These are phyloP conservation scores for Scutellaria minor DNA, from an alignment of 257 asterid species.

Conservation along the genomic window DNA sequence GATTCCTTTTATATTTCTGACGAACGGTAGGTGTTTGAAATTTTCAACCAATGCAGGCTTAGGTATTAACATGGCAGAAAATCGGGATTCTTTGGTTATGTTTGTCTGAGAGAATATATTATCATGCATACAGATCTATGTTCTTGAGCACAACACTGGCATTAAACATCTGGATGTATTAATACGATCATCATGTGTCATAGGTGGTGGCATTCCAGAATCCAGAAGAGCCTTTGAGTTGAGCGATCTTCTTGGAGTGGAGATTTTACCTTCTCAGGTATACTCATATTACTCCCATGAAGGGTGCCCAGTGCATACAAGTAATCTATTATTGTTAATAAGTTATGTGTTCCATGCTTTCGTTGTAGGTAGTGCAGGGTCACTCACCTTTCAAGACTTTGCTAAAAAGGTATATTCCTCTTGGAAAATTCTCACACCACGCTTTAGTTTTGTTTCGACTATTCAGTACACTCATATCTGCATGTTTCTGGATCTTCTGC, in stretches of 20 bases:
- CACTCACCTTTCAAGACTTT: conserved; percentile 66
- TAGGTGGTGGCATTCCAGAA: conserved; percentile 75
- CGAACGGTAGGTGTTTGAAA: conserved; percentile 54
- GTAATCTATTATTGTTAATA: conserved; percentile 14
- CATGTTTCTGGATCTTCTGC: conserved; percentile 3
- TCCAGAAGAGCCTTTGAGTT: conserved; percentile 62
- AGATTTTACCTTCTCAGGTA: conserved; percentile 66
- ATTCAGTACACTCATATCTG: not conserved
- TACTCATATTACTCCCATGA: conserved; percentile 14
- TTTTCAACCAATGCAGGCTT: conserved; percentile 9
- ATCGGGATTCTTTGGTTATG: not conserved
- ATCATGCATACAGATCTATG: not conserved
- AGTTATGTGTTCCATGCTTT: conserved; percentile 34
- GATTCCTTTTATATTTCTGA: conserved; percentile 62
- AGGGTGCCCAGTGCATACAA: not conserved
- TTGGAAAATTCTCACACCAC: not conserved
- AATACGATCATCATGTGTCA: conserved; percentile 11
- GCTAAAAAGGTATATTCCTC: conserved; percentile 51
- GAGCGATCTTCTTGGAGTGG: conserved; percentile 58
- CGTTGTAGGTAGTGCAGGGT: conserved; percentile 62
- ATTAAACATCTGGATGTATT: not conserved
- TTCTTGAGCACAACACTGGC: not conserved
- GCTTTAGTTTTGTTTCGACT: not conserved
- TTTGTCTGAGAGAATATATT: not conserved
- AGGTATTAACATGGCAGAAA: not conserved